Percentiles rank a stretch among this genome's conserved stretches.
Evolutionary conservation across 202 grass and related monocot genomes (phyloP).

Genomic region (Elaeis oleifera): DNA sequence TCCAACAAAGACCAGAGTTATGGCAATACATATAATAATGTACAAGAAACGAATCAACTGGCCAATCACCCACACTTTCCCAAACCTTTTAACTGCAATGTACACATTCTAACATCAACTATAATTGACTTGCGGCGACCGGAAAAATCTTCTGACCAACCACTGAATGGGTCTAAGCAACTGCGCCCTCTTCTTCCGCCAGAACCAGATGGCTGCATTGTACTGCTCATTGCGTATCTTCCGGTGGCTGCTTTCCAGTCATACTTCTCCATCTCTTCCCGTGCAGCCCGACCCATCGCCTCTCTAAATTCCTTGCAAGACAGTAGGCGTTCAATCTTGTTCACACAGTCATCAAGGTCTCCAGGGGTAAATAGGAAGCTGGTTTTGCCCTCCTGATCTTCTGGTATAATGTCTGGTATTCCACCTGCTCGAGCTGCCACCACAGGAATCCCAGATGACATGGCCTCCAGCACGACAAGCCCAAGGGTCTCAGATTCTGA

Average conservation of each 20-base stretch:
- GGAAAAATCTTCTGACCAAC: conserved; percentile 41
- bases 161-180: conserved; percentile 48
- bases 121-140: conserved; percentile 22
- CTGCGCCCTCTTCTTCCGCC: conserved; percentile 65
- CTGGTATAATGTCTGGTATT: conserved; percentile 75
- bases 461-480: conserved; percentile 74
- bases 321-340: conserved; percentile 62
- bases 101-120: background rate
- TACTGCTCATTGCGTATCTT: conserved; percentile 87
- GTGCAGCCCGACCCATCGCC: conserved; percentile 48
- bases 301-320: conserved; percentile 45
- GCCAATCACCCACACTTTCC: too few species aligned
- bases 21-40: too few species aligned
- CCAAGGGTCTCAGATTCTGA: conserved; percentile 86
- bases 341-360: conserved; percentile 56
- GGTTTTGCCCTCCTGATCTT: conserved; percentile 67
- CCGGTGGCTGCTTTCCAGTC: conserved; percentile 69
- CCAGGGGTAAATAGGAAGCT: conserved; percentile 77
- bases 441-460: conserved; percentile 69
- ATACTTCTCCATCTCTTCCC: conserved; percentile 74
- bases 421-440: conserved; percentile 60
- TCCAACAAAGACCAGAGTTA: too few species aligned
- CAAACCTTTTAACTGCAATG: too few species aligned
- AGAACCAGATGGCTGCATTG: conserved; percentile 68
- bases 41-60: too few species aligned